Base-by-base conservation (phyloP, 176 grass and related monocot genomes). In the Areca catechu region DNA sequence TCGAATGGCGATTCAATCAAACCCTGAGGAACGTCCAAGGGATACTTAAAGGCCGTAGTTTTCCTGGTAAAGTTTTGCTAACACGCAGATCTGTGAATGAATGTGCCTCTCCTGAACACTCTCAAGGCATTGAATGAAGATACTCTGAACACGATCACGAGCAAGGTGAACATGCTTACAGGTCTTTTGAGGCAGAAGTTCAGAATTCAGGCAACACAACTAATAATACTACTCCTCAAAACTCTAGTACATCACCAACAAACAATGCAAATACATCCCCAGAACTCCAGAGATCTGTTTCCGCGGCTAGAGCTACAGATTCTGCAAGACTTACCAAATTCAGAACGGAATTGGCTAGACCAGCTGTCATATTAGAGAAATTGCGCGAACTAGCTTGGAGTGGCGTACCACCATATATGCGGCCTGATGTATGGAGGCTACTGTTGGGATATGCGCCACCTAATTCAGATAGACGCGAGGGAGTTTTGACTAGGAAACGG, bases 391-490 rank as follows among this genome's bases (percentile, higher is more conserved):
- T 98, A 71, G 85, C 94, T 85, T 98, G 94, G 94, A 98, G 94
- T 17, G 94, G 84, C 54, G 76, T 98, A 20, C 94, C 94, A 19
- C 94, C 94, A 83, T 93, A 89, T 83, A 93, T 98, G 88, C 88
- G 94, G 30, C 88, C 88, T 65, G 92, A 92, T 25, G 69, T 93
- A 58, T 98, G 88, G 94, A 89, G 88, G 66, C 84, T 98, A 81
- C 88, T 98, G 70, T 80, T 98, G 94, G 88, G 94, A 88, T 93
- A 98, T 73, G 94, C 94, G 53, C 84, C 94, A 56, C 94, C 94
- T 62, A 98, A 89, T 85, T 82, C 82, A 73, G 94, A 98, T 85
- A 80, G 94, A 63, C 59, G 88, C 30, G 80, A 85, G 74, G 73
- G 81, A 75, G 84, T 98, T 89, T 71, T 98, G 67, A 77, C 76